Evolutionary conservation across 1,284 basidiomycete genomes (phyloP).

Genomic region (Ustilago xerochloae): DNA sequence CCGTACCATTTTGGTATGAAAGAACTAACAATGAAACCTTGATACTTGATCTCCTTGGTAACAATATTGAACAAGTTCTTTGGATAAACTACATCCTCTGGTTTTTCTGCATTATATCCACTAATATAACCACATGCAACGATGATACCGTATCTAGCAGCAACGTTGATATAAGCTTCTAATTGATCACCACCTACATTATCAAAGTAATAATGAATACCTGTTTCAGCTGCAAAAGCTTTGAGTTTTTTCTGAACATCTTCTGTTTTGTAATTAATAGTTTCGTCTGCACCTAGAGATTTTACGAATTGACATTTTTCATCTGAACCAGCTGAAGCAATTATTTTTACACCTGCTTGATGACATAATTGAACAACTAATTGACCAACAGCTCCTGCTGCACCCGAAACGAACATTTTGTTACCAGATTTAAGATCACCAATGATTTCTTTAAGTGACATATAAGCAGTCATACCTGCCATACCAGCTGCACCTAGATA

Average conservation of each 20-base stretch:
- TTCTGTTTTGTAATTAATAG: slow-evolving; percentile 84
- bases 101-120: slow-evolving; percentile 51
- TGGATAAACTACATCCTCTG: slow-evolving; percentile 43
- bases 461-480: slow-evolving; percentile 67
- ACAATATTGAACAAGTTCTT: slow-evolving; percentile 54
- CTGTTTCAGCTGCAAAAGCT: slow-evolving; percentile 40
- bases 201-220: slow-evolving; percentile 56
- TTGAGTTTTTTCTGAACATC: slow-evolving; percentile 69
- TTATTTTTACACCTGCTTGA: slow-evolving; percentile 75
- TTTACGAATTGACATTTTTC: slow-evolving; percentile 87
- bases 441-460: slow-evolving; percentile 58
- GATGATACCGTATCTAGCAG: slow-evolving; percentile 51
- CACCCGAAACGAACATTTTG: slow-evolving; percentile 60
- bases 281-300: slow-evolving; percentile 84
- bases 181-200: slow-evolving; percentile 57
- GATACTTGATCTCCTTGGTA: slow-evolving; percentile 46
- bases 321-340: slow-evolving; percentile 81
- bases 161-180: slow-evolving; percentile 46
- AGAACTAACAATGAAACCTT: slow-evolving; percentile 41
- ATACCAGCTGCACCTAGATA: slow-evolving; percentile 68
- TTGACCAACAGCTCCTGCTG: slow-evolving; percentile 64
- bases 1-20: slow-evolving; percentile 43
- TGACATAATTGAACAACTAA: slow-evolving; percentile 72
- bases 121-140: slow-evolving; percentile 52
- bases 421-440: slow-evolving; percentile 53